A percentile compares a stretch with the other conserved stretches of the same genome.
These are phyloP conservation scores for Saccharomyces hybrid DNA, from an alignment of 1,139 yeast genomes.

Conservation along the genomic window DNA sequence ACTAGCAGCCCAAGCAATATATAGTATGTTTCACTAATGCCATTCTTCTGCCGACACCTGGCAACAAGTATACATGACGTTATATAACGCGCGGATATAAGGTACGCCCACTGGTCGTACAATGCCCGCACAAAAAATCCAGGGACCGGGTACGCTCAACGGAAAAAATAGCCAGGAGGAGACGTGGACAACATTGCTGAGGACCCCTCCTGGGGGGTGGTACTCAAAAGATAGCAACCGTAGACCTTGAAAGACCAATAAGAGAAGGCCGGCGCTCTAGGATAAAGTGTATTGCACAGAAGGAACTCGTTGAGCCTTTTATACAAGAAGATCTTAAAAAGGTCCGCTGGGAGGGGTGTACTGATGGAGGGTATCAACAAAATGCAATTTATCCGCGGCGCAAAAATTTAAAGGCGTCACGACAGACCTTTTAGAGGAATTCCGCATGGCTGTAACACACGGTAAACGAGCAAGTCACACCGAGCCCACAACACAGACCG, in stretches of 20 bases:
- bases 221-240: neutral
- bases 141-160: neutral
- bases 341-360: neutral
- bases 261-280: too few species aligned
- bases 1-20: neutral
- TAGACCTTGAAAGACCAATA: too few species aligned
- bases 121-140: neutral
- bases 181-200: neutral
- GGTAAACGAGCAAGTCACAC: neutral
- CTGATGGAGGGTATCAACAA: neutral
- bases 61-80: neutral
- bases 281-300: too few species aligned
- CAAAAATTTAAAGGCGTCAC: neutral
- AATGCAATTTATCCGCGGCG: neutral
- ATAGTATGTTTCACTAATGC: neutral
- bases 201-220: too few species aligned
- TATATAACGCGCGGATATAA: conserved; percentile 1
- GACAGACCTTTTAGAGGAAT: neutral
- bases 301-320: neutral
- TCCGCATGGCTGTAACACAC: neutral
- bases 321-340: neutral
- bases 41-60: neutral
- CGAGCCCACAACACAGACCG: neutral
- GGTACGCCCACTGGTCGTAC: neutral
- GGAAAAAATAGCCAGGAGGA: neutral